Conservation (phyloP, 2,329 filamentous ascomycete species). For the Trichoderma oligosporum region DNA sequence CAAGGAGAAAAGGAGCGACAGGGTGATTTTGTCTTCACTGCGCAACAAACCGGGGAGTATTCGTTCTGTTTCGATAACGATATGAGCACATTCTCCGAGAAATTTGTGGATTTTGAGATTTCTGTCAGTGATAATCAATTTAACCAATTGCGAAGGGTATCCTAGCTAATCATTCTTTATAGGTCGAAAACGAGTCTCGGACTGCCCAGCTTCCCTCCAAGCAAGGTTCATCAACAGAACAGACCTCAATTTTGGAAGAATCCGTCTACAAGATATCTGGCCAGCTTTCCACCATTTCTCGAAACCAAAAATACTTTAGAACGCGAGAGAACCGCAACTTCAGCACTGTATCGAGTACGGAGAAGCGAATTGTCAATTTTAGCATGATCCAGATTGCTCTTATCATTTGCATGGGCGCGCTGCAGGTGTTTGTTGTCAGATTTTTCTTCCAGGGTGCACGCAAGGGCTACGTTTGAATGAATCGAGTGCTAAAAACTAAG, state of each 20-base stretch:
- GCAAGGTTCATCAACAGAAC: conserved; percentile 82
- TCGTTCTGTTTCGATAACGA: conserved; percentile 98
- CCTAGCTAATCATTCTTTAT: conserved; percentile 17
- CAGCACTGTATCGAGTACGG: conserved; percentile 93
- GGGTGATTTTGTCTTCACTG: conserved; percentile 97
- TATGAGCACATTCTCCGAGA: conserved; percentile 97
- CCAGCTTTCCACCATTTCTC: conserved; percentile 86
- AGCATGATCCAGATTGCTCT: conserved; percentile 87
- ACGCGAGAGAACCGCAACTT: conserved; percentile 99
- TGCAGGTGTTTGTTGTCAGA: conserved; percentile 95
- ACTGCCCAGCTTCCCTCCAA: conserved; percentile 75
- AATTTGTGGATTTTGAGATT: conserved; percentile 97
- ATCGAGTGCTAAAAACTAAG: conserved; percentile 24
- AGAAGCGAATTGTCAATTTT: conserved; percentile 95
- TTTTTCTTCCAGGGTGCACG: conserved; percentile 92
- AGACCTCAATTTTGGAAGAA: conserved; percentile 85
- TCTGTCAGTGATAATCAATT: conserved; percentile 45
- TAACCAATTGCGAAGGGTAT: neutral
- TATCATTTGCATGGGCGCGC: conserved; percentile 89
- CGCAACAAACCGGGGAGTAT: conserved; percentile 83
- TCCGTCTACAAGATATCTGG: conserved; percentile 92
- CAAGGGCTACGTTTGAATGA: conserved; percentile 63
- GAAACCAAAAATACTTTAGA: conserved; percentile 99
- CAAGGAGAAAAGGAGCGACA: conserved; percentile 88
- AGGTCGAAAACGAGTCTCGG: conserved; percentile 89